Evolutionary conservation across 176 grass and related monocot species (phyloP).

Genomic region (Typha latifolia): DNA sequence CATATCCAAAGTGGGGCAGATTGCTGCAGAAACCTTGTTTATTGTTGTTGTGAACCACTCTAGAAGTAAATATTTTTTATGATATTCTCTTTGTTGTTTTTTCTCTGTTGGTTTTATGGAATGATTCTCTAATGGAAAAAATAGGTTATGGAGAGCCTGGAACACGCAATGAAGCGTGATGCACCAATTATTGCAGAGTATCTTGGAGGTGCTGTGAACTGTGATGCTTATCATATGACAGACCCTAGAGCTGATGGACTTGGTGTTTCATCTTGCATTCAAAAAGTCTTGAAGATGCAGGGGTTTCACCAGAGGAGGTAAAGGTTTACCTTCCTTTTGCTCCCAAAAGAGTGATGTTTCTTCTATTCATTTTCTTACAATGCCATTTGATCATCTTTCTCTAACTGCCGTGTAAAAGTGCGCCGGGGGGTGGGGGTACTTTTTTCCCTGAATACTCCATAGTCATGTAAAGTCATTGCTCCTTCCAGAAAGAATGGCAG

Average conservation of each 20-base stretch:
- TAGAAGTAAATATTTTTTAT: too few species aligned
- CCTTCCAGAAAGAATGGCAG: too few species aligned
- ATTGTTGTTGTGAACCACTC: too few species aligned
- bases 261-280: constrained; percentile 92
- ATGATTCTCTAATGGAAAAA: neutral
- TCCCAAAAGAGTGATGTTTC: neutral
- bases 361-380: neutral
- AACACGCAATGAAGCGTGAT: constrained; percentile 90
- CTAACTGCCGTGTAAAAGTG: too few species aligned
- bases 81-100: neutral
- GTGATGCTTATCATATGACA: constrained; percentile 99
- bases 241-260: constrained; percentile 92
- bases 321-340: constrained; percentile 1
- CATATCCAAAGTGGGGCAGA: too few species aligned
- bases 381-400: too few species aligned
- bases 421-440: too few species aligned
- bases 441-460: too few species aligned
- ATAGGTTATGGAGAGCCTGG: constrained; percentile 98
- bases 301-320: constrained; percentile 94
- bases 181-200: constrained; percentile 86
- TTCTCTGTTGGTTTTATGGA: constrained; percentile 5
- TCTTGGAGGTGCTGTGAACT: constrained; percentile 95
- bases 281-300: constrained; percentile 80
- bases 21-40: too few species aligned
- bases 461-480: too few species aligned